phyloP scores from a whole-genome alignment of 2,329 filamentous ascomycete genomes.

The Thermothelomyces thermophilus region DNA sequence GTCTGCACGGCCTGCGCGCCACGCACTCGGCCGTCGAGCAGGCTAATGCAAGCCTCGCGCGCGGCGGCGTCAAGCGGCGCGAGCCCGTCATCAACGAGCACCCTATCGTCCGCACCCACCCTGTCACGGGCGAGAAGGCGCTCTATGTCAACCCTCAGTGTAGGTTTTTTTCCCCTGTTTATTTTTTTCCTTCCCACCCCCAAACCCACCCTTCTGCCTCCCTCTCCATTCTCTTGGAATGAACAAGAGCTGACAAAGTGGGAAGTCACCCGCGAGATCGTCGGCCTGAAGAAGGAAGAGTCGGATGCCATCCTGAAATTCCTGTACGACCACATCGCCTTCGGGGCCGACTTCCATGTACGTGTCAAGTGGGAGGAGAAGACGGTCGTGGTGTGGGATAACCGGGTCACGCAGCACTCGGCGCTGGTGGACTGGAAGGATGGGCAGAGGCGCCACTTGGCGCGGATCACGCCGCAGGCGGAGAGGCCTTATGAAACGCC shows the following conservation, averaged over 20 bases:
- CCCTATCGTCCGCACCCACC: slow-evolving; percentile 74
- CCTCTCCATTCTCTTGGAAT: neutral
- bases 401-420: slow-evolving; percentile 71
- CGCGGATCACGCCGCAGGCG: slow-evolving; percentile 75
- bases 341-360: slow-evolving; percentile 65
- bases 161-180: slow-evolving; percentile 36
- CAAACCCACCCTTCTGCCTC: neutral
- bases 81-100: slow-evolving; percentile 70
- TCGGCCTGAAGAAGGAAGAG: slow-evolving; percentile 82
- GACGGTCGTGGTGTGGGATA: slow-evolving; percentile 87
- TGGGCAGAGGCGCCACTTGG: slow-evolving; percentile 71
- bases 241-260: neutral
- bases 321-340: slow-evolving; percentile 67
- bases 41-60: slow-evolving; percentile 58
- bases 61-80: slow-evolving; percentile 64
- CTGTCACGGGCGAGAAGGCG: slow-evolving; percentile 75
- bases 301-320: slow-evolving; percentile 72
- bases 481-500: slow-evolving; percentile 70
- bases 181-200: no score
- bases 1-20: slow-evolving; percentile 73
- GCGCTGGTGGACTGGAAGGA: slow-evolving; percentile 77
- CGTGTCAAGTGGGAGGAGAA: slow-evolving; percentile 70
- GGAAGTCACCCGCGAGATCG: slow-evolving; percentile 67
- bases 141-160: slow-evolving; percentile 79
- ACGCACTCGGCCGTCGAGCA: slow-evolving; percentile 81